These are phyloP conservation scores for Marchantia polymorpha DNA, from an alignment of 225 moss, liverwort and hornwort species.

Conservation along the genomic window DNA sequence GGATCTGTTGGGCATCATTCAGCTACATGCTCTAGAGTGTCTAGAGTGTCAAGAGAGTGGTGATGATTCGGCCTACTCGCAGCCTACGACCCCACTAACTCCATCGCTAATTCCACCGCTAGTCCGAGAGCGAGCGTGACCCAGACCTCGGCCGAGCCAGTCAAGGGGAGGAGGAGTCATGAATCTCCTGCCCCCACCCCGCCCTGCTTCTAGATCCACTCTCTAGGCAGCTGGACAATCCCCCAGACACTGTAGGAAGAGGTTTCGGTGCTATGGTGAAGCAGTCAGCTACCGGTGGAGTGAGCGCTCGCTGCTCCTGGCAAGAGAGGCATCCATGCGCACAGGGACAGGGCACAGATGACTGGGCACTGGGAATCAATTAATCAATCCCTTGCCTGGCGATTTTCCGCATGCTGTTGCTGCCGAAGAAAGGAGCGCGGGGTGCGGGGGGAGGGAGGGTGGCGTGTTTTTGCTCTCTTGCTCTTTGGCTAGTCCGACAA, in stretches of 20 bases:
- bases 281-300: background rate
- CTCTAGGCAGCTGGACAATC: too few species aligned
- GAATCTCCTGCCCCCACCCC: background rate
- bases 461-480: background rate
- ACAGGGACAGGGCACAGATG: too few species aligned
- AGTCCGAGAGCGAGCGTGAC: background rate
- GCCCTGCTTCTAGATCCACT: too few species aligned
- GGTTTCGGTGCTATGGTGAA: too few species aligned
- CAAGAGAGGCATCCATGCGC: too few species aligned
- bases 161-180: background rate
- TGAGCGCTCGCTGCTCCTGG: background rate
- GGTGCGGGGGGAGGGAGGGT: background rate
- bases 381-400: too few species aligned
- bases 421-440: background rate
- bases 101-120: background rate
- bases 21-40: background rate
- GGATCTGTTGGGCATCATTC: slow-evolving; percentile 9
- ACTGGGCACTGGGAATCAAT: too few species aligned
- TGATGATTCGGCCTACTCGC: too few species aligned
- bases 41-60: too few species aligned
- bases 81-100: background rate
- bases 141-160: background rate
- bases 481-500: background rate
- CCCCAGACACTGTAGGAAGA: too few species aligned
- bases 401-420: too few species aligned